phyloP scores from a whole-genome alignment of 495 filamentous ascomycete genomes.

The Evansstolkia leycettana region DNA sequence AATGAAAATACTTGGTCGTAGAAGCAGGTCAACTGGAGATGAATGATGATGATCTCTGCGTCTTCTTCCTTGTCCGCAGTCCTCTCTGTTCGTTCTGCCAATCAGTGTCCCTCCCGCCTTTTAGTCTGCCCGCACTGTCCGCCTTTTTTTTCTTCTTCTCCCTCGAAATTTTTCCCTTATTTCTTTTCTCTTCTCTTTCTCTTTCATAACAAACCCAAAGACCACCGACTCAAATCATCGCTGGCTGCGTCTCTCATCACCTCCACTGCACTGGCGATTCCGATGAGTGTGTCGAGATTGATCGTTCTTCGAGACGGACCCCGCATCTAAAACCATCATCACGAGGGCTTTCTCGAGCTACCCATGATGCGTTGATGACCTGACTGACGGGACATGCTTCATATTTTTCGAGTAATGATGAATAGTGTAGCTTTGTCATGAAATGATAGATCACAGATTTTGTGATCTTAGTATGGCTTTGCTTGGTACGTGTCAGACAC shows the following conservation, averaged over 20 bases:
- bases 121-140: conserved; percentile 14
- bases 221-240: conserved; percentile 95
- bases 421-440: too few relatives aligned
- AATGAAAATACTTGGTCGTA: too few relatives aligned
- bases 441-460: too few relatives aligned
- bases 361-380: conserved; percentile 99
- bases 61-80: too few relatives aligned
- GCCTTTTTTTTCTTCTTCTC: conserved; percentile 6
- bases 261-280: conserved; percentile 71
- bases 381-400: conserved; percentile 79
- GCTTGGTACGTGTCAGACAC: conserved; percentile 6
- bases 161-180: conserved; percentile 10
- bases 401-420: too few relatives aligned
- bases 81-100: conserved; percentile 20
- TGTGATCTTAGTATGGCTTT: too few relatives aligned
- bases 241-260: conserved; percentile 40
- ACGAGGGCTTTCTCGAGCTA: conserved; percentile 78
- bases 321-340: conserved; percentile 99
- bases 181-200: conserved; percentile 22
- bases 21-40: too few relatives aligned
- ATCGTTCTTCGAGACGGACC: conserved; percentile 33
- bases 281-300: conserved; percentile 80
- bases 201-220: conserved; percentile 44
- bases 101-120: conserved; percentile 17
- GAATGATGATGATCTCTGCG: too few relatives aligned